A percentile compares a stretch with the other conserved stretches of the same genome.
Conservation (phyloP, 1,139 yeast species). For the Candida pseudoviswanathii region DNA sequence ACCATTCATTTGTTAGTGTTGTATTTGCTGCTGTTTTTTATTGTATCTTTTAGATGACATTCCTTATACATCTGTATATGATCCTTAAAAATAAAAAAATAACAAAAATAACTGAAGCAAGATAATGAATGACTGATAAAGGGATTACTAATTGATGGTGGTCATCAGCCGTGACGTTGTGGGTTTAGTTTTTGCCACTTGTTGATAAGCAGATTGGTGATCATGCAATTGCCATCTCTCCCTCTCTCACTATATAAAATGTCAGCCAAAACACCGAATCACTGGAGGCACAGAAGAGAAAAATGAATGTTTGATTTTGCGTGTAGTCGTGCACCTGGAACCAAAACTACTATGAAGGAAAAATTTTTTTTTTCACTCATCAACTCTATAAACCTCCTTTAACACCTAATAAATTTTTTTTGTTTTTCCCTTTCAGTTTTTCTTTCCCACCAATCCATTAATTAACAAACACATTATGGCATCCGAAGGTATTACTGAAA, state of each 20-base stretch:
- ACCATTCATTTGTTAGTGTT: neutral
- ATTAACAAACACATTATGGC: constrained; percentile 14
- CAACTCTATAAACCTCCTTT: constrained; percentile 4
- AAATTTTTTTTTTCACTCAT: constrained; percentile 4
- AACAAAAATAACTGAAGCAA: neutral
- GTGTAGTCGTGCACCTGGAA: neutral
- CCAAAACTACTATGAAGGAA: neutral
- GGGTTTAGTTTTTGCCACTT: too few species aligned
- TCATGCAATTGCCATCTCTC: too few species aligned
- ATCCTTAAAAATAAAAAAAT: neutral
- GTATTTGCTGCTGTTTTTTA: neutral
- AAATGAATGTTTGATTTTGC: neutral
- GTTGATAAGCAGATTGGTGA: too few species aligned
- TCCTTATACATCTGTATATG: constrained; percentile 1
- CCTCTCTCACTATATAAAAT: too few species aligned
- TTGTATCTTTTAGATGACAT: constrained; percentile 2
- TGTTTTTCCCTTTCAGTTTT: neutral
- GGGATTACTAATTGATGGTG: neutral
- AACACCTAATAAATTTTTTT: constrained; percentile 1
- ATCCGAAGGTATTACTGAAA: constrained; percentile 73
- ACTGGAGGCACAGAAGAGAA: too few species aligned
- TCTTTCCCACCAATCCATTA: constrained; percentile 3
- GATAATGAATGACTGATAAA: neutral
- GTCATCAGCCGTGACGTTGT: too few species aligned
- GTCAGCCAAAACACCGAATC: neutral